Percentiles rank a stretch among this genome's conserved stretches.
These are phyloP conservation scores for Fimicolochytrium jonesii DNA, from an alignment of 192 early-diverging fungal species.

Conservation along the genomic window DNA sequence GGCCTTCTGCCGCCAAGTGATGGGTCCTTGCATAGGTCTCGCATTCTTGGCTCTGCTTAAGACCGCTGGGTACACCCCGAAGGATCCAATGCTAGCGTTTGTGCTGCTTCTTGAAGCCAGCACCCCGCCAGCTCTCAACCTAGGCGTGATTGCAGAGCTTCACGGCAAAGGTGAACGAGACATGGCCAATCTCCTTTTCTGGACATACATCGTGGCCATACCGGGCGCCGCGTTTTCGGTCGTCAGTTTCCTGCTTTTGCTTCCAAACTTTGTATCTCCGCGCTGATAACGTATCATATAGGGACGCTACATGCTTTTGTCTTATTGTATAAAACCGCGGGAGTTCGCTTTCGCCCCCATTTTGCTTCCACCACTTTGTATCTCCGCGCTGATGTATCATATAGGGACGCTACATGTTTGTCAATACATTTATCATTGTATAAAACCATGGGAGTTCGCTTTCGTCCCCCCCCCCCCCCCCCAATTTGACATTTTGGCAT, in stretches of 20 bases:
- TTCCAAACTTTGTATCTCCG: background rate
- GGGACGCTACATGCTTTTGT: too few relatives aligned
- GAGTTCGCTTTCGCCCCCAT: too few relatives aligned
- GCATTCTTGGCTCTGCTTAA: background rate
- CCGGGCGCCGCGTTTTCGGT: background rate
- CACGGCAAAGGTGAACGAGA: background rate
- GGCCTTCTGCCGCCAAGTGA: background rate
- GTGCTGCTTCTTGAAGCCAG: slow-evolving; percentile 1
- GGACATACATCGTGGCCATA: background rate
- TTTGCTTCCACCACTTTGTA: too few relatives aligned
- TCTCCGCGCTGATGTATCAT: too few relatives aligned
- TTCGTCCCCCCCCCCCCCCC: too few relatives aligned
- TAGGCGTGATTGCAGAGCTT: slow-evolving; percentile 1
- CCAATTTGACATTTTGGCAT: too few relatives aligned
- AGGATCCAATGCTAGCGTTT: background rate
- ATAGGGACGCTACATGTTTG: too few relatives aligned
- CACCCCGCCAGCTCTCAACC: slow-evolving; percentile 3
- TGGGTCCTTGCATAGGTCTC: background rate
- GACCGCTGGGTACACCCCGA: background rate
- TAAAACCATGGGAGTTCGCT: too few relatives aligned
- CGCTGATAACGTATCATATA: too few relatives aligned
- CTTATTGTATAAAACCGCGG: too few relatives aligned
- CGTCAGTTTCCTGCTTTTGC: background rate
- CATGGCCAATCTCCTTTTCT: background rate
- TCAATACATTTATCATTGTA: too few relatives aligned